Base-by-base conservation (phyloP, 2,329 filamentous ascomycete genomes). In the Ophiostoma novo-ulmi region DNA sequence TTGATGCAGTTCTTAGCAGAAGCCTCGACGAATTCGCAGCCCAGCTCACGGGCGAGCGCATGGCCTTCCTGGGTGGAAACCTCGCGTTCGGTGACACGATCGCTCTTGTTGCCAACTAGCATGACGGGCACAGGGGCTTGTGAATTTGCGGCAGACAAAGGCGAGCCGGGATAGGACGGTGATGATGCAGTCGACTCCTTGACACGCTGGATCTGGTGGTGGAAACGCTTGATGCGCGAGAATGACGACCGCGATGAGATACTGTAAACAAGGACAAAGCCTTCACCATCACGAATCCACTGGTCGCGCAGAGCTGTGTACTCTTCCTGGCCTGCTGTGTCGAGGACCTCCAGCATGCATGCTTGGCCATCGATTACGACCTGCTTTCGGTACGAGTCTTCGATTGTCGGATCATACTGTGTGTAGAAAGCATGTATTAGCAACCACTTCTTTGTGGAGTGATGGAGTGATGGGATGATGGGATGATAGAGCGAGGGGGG, bases 1-100 rank as follows among this genome's bases (percentile, higher is more conserved):
- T 98, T 97, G 84, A 97, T 93, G 82, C 94, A 97, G 79, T 97
- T 97, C 83, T 97, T 97, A 48, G 94, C 94, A 7, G 94, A 97
- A 1, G 94, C 94, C 80, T 98, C 94, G 76, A 97, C 93, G 76
- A 98, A 98, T 76, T 97, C 94, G 81, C 95, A 98, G 73, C 93
- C 93, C 55, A 99, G 84, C 77, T 97, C 93, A 77, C 94, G 91
- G 70, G 95, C 94, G 55, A 98, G 83, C 69, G 94, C 93, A 75
- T 93, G 91, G 20, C 95, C 95, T 82, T 99, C 95, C 80, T 98
- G 95, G 68, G 94, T 97, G 2, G 94, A 97, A 3, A 98, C 95
- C 78, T 97, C 94, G 75, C 95, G 89, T 82, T 98, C 95, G 38
- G 94, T 97, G 66, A 97, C 93, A 77, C 95, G 88, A 81, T 99